Percentiles rank a stretch among this genome's conserved stretches.
Conservation (phyloP, 83 land plant genomes). For the Isoetes engelmannii region DNA sequence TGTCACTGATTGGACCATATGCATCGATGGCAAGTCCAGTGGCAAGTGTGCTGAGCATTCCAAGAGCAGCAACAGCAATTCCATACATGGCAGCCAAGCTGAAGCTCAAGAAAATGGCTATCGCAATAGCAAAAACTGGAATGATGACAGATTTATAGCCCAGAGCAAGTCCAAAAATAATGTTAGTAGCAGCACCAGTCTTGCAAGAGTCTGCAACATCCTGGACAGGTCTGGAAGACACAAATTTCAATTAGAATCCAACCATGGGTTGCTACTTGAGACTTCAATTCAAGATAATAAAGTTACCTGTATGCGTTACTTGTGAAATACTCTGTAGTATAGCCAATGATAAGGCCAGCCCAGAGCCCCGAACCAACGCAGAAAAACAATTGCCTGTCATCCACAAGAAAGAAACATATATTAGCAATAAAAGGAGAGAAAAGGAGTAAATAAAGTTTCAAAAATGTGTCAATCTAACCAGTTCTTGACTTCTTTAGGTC, state of each 20-base stretch:
- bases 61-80: constrained; percentile 73
- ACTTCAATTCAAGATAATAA: background rate
- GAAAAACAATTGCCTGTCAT: constrained; percentile 67
- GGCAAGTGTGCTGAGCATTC: constrained; percentile 80
- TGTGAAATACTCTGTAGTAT: constrained; percentile 66
- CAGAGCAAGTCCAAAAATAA: constrained; percentile 72
- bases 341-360: constrained; percentile 81
- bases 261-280: background rate
- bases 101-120: constrained; percentile 67
- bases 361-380: constrained; percentile 73
- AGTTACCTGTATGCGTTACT: constrained; percentile 74
- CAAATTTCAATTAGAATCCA: background rate
- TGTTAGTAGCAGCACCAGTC: constrained; percentile 80
- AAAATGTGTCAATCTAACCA: constrained; percentile 35
- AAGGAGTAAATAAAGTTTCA: background rate
- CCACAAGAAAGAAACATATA: constrained; percentile 5
- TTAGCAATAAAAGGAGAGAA: background rate
- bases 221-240: constrained; percentile 57
- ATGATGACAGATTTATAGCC: constrained; percentile 77
- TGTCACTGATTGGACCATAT: constrained; percentile 87
- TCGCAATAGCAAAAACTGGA: constrained; percentile 66
- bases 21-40: constrained; percentile 80
- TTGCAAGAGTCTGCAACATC: constrained; percentile 74
- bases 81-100: constrained; percentile 76
- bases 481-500: constrained; percentile 49